A percentile compares a stretch with the other conserved stretches of the same genome.
These are phyloP conservation scores for Gracilaria caudata DNA, from an alignment of 23 red algal species.

Conservation along the genomic window DNA sequence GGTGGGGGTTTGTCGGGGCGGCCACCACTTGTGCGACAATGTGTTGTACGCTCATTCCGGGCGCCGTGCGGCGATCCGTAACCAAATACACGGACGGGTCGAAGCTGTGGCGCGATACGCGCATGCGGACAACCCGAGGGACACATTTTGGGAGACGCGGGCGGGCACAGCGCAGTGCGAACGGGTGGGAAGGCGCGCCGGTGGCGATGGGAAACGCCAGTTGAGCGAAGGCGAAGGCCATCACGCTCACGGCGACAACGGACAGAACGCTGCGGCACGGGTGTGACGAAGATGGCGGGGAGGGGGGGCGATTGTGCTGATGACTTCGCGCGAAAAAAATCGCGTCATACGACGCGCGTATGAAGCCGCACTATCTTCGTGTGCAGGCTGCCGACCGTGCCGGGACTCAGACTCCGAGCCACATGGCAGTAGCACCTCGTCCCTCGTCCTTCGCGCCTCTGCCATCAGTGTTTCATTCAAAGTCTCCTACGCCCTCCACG, in stretches of 20 bases:
- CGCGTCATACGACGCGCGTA: background rate
- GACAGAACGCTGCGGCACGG: too few relatives aligned
- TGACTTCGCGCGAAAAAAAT: conserved; percentile 13
- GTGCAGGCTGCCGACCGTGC: too few relatives aligned
- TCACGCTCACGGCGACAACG: too few relatives aligned
- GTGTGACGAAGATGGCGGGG: too few relatives aligned
- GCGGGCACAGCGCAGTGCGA: background rate
- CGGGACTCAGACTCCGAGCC: too few relatives aligned
- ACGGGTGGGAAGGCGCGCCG: background rate
- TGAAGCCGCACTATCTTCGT: too few relatives aligned
- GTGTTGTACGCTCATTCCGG: conserved; percentile 5
- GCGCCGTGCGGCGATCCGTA: conserved; percentile 16
- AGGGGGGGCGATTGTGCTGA: too few relatives aligned
- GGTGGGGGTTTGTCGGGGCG: background rate
- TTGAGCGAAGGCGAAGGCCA: background rate
- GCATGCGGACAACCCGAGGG: background rate
- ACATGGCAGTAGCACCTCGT: conserved; percentile 10
- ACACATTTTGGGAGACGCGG: background rate
- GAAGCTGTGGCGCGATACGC: conserved; percentile 31
- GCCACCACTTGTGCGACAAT: conserved; percentile 8
- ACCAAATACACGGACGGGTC: conserved; percentile 49
- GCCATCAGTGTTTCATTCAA: background rate
- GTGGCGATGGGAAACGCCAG: background rate
- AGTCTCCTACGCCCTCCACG: background rate
- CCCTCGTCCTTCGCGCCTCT: background rate